A percentile compares a stretch with the other conserved stretches of the same genome.
Evolutionary conservation across 495 filamentous ascomycete genomes (phyloP).

Genomic region (Oleoguttula mirabilis): DNA sequence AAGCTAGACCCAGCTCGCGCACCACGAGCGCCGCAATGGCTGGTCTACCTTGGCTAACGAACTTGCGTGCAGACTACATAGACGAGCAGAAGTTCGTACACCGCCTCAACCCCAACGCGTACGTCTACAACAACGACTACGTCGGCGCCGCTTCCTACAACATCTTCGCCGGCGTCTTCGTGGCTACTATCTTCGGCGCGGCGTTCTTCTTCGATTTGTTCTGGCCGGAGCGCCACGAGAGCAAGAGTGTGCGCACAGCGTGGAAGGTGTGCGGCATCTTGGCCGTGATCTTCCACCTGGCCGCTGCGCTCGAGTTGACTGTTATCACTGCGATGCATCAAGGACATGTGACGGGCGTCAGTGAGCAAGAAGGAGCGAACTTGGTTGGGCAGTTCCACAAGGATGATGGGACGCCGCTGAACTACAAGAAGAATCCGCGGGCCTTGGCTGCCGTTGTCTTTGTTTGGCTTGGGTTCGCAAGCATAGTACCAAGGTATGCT

Average conservation of each 20-base stretch:
- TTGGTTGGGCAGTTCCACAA: conserved; percentile 20
- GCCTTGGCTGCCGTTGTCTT: conserved; percentile 35
- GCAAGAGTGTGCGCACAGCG: conserved; percentile 31
- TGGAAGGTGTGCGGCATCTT: conserved; percentile 38
- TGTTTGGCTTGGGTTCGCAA: conserved; percentile 30
- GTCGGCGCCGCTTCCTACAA: conserved; percentile 39
- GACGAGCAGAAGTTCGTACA: conserved; percentile 35
- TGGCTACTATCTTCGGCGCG: conserved; percentile 41
- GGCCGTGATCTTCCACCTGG: conserved; percentile 32
- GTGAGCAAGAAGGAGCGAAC: conserved; percentile 17
- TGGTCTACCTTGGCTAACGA: not conserved
- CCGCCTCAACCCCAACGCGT: conserved; percentile 21
- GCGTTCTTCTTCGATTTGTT: conserved; percentile 46
- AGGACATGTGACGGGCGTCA: conserved; percentile 28
- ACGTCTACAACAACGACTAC: conserved; percentile 37
- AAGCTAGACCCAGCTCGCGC: conserved; percentile 6
- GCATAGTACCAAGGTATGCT: conserved; percentile 9
- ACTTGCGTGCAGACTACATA: conserved; percentile 38
- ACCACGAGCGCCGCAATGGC: no score
- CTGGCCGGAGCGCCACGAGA: conserved; percentile 40
- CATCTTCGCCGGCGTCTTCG: conserved; percentile 42
- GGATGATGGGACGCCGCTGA: conserved; percentile 23
- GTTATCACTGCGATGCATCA: conserved; percentile 33
- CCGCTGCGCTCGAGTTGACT: conserved; percentile 34
- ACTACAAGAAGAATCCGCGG: conserved; percentile 31